Percentiles rank a stretch among this genome's conserved stretches.
phyloP scores from a whole-genome alignment of 306 rosid species.

The Fagus sylvatica region DNA sequence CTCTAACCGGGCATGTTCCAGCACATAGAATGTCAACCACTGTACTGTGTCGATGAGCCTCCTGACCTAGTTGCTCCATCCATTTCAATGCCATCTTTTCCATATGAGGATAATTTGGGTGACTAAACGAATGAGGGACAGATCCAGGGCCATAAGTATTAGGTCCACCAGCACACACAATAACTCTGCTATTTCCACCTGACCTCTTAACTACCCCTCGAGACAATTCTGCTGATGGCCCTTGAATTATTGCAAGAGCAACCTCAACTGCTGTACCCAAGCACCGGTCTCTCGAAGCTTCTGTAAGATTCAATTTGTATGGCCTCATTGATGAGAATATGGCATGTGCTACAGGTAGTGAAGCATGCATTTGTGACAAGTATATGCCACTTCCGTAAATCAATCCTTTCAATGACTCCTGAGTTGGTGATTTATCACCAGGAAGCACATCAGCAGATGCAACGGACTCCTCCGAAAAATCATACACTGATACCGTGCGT shows the following conservation, averaged over 20 bases:
- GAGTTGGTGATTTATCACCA: constrained; percentile 78
- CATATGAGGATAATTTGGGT: constrained; percentile 92
- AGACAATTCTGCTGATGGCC: constrained; percentile 93
- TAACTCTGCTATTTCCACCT: constrained; percentile 85
- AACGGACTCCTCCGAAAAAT: constrained; percentile 79
- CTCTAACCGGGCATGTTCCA: constrained; percentile 97
- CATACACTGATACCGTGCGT: constrained; percentile 88
- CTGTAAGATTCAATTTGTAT: constrained; percentile 68
- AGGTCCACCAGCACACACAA: constrained; percentile 97
- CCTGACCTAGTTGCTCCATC: constrained; percentile 90
- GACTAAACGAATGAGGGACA: constrained; percentile 85
- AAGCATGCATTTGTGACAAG: constrained; percentile 94
- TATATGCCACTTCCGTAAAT: constrained; percentile 93
- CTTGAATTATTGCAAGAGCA: constrained; percentile 93
- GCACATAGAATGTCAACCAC: constrained; percentile 93
- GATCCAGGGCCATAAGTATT: constrained; percentile 95
- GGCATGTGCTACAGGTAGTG: constrained; percentile 84
- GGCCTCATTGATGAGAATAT: constrained; percentile 91
- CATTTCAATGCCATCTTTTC: constrained; percentile 89
- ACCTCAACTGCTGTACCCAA: constrained; percentile 94
- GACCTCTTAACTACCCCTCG: constrained; percentile 85
- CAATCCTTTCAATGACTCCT: constrained; percentile 70
- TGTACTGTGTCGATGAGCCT: constrained; percentile 75
- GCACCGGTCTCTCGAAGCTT: constrained; percentile 95
- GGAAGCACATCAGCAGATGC: constrained; percentile 99